A percentile compares a stretch with the other conserved stretches of the same genome.
phyloP scores from a whole-genome alignment of 345 rosid species.

The Arabis alpina region DNA sequence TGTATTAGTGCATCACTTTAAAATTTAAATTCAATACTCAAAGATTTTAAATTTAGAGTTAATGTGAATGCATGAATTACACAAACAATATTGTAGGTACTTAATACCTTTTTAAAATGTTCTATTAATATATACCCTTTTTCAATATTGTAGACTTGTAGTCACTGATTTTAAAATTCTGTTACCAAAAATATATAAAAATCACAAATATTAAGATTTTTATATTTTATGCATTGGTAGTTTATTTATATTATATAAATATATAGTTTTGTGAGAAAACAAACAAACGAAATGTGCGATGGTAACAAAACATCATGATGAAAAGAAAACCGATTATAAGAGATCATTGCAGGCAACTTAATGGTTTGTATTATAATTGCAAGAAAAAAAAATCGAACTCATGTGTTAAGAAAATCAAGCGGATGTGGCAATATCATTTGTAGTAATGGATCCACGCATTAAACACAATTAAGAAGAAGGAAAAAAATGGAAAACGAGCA shows the following conservation, averaged over 20 bases:
- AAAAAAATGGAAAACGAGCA: slow-evolving; percentile 7
- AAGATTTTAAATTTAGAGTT: not conserved
- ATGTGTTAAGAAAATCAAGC: too few relatives aligned
- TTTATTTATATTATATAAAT: too few relatives aligned
- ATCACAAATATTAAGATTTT: not conserved
- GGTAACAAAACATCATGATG: not conserved
- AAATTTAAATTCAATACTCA: slow-evolving; percentile 1
- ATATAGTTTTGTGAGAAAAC: too few relatives aligned
- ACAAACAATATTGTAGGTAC: slow-evolving; percentile 11
- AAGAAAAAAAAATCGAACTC: too few relatives aligned
- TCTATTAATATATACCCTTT: too few relatives aligned
- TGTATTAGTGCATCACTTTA: slow-evolving; percentile 53
- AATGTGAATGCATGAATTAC: not conserved
- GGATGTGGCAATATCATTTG: too few relatives aligned
- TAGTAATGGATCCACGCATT: too few relatives aligned
- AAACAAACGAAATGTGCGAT: too few relatives aligned
- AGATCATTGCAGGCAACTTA: too few relatives aligned
- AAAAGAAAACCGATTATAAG: not conserved
- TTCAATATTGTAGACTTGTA: too few relatives aligned
- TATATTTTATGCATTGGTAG: too few relatives aligned
- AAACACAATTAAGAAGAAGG: not conserved
- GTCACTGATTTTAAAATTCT: not conserved
- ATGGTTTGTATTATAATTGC: too few relatives aligned
- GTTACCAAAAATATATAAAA: not conserved
- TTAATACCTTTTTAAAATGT: not conserved